These are phyloP conservation scores for Hypoxylon crocopeplum DNA, from an alignment of 495 filamentous ascomycete species.

Conservation along the genomic window DNA sequence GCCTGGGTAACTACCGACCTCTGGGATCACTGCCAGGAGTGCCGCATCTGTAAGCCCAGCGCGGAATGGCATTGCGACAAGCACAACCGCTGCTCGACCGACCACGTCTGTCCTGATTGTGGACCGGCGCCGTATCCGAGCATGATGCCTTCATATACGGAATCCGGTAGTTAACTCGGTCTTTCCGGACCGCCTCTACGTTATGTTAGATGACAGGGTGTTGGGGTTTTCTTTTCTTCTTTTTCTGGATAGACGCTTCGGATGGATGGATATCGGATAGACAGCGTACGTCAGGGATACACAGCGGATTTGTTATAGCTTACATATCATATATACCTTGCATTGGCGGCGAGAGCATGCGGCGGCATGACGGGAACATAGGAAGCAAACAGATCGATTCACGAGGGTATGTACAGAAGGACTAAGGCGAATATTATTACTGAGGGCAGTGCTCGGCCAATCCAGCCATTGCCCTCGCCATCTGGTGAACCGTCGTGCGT, in stretches of 20 bases:
- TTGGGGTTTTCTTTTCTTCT: too few species aligned
- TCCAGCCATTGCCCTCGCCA: too few species aligned
- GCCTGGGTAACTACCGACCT: slow-evolving; percentile 31
- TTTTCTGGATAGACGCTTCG: too few species aligned
- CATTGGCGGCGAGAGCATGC: slow-evolving; percentile 18
- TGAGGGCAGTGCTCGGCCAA: too few species aligned
- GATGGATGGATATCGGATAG: slow-evolving; percentile 28
- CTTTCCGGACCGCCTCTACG: not conserved
- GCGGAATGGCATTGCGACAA: slow-evolving; percentile 42
- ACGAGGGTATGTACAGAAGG: too few species aligned
- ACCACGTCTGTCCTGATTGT: slow-evolving; percentile 37
- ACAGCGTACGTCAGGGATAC: slow-evolving; percentile 19
- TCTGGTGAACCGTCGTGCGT: too few species aligned
- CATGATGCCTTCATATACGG: slow-evolving; percentile 34
- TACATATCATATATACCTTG: slow-evolving; percentile 18
- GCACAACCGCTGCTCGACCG: slow-evolving; percentile 35
- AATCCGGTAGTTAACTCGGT: slow-evolving; percentile 17
- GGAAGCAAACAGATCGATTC: slow-evolving; percentile 15
- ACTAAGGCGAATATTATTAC: too few species aligned
- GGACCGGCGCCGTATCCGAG: slow-evolving; percentile 23
- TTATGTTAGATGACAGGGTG: too few species aligned
- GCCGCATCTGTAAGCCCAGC: slow-evolving; percentile 35
- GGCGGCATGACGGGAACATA: slow-evolving; percentile 13
- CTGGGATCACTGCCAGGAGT: slow-evolving; percentile 40
- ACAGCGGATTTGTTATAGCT: slow-evolving; percentile 15